phyloP scores from a whole-genome alignment of 2,329 filamentous ascomycete species.

The Neofusicoccum kwambonambiense region DNA sequence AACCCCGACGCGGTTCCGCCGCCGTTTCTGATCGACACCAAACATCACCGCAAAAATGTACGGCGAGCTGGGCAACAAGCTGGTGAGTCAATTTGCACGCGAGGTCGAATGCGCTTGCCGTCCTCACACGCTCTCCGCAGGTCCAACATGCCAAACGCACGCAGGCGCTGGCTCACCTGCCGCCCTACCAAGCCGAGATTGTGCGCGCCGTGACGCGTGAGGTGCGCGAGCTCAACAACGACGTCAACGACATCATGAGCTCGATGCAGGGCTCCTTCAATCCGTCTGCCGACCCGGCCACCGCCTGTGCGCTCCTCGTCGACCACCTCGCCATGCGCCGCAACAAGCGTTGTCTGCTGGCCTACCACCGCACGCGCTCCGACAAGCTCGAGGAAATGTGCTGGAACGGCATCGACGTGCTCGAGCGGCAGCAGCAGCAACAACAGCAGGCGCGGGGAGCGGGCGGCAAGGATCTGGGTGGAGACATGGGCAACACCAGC shows the following conservation, averaged over 20 bases:
- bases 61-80: conserved; percentile 80
- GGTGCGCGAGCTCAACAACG: conserved; percentile 88
- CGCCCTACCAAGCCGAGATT: conserved; percentile 88
- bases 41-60: conserved; percentile 61
- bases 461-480: conserved; percentile 36
- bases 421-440: conserved; percentile 64
- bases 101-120: not conserved
- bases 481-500: conserved; percentile 58
- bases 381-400: conserved; percentile 92
- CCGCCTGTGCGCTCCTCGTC: conserved; percentile 84
- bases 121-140: conserved; percentile 44
- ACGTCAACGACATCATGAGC: conserved; percentile 77
- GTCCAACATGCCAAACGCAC: conserved; percentile 95
- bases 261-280: conserved; percentile 67
- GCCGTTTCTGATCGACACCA: not conserved
- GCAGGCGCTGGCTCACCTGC: conserved; percentile 79
- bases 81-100: conserved; percentile 54
- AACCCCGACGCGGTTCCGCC: not conserved
- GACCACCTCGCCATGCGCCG: conserved; percentile 93
- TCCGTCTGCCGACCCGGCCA: conserved; percentile 75
- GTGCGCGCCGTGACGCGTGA: conserved; percentile 86
- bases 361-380: conserved; percentile 86
- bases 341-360: conserved; percentile 92
- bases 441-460: conserved; percentile 35
- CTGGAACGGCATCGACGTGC: conserved; percentile 83